Percentiles rank a stretch among this genome's conserved stretches.
These are phyloP conservation scores for Nicotiana rustica DNA, from an alignment of 305 asterid species.

Conservation along the genomic window DNA sequence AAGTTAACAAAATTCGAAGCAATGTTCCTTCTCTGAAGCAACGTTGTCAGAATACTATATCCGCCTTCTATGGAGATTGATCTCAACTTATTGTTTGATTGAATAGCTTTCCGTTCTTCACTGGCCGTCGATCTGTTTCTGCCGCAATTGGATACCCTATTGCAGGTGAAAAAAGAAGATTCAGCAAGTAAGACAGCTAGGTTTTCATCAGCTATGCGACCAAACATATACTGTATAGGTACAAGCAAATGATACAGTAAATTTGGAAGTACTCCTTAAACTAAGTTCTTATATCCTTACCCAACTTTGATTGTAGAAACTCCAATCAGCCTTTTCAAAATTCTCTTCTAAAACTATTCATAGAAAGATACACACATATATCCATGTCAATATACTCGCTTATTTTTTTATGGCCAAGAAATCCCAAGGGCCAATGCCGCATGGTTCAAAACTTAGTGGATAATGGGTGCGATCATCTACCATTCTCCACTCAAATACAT, in stretches of 20 bases:
- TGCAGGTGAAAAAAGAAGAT: neutral
- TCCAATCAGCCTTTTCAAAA: neutral
- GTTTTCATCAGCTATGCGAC: neutral
- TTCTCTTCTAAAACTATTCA: neutral
- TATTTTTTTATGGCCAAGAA: too few relatives aligned
- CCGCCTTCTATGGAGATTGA: neutral
- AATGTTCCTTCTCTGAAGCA: conserved; percentile 5
- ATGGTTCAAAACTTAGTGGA: too few relatives aligned
- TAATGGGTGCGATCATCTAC: too few relatives aligned
- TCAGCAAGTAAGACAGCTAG: neutral
- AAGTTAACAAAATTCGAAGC: too few relatives aligned
- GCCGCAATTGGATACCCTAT: neutral
- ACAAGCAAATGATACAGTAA: neutral
- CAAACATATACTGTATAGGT: neutral
- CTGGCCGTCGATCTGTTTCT: conserved; percentile 11
- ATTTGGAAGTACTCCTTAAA: neutral
- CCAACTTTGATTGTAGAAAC: neutral
- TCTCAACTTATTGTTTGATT: conserved; percentile 30
- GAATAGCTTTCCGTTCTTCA: conserved; percentile 39
- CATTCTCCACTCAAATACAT: too few relatives aligned
- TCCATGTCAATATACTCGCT: neutral
- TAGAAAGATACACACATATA: neutral
- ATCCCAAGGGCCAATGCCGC: too few relatives aligned
- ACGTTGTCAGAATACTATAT: neutral
- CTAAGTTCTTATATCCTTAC: neutral